Evolutionary conservation across 208 protist species (phyloP).

Genomic region (Wallacemonas sp.): DNA sequence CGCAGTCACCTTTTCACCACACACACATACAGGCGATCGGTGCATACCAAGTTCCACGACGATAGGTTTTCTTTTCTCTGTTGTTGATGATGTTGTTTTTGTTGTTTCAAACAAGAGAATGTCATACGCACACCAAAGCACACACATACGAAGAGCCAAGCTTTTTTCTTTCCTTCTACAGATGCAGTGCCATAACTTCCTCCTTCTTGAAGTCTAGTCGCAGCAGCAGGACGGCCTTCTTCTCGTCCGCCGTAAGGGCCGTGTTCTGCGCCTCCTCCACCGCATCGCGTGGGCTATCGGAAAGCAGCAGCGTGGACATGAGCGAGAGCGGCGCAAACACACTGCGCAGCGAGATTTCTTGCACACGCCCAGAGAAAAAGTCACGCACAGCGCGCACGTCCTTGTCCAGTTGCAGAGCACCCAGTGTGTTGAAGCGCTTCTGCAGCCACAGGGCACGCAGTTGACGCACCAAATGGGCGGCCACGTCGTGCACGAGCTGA

Average conservation of each 20-base stretch:
- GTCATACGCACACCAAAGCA: neutral
- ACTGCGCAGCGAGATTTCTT: conserved; percentile 61
- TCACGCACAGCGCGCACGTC: conserved; percentile 70
- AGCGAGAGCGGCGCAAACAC: conserved; percentile 52
- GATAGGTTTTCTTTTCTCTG: too few species aligned
- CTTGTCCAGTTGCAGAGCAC: conserved; percentile 81
- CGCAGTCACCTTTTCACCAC: too few species aligned
- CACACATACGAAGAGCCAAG: conserved; percentile 9
- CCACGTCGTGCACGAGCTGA: conserved; percentile 46
- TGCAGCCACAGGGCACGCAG: conserved; percentile 45
- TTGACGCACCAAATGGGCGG: conserved; percentile 25
- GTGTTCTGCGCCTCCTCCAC: conserved; percentile 58
- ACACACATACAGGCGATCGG: too few species aligned
- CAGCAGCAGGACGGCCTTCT: conserved; percentile 54
- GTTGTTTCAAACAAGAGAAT: neutral
- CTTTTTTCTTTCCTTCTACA: neutral
- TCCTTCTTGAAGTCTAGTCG: conserved; percentile 70
- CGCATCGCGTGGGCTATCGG: conserved; percentile 67
- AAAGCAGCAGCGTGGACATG: conserved; percentile 61
- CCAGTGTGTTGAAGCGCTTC: conserved; percentile 64
- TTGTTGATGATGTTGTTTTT: neutral
- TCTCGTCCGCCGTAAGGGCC: conserved; percentile 78
- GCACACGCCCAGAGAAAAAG: conserved; percentile 57
- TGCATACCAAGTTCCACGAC: too few species aligned
- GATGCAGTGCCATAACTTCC: conserved; percentile 51